Conservation (phyloP, 225 moss, liverwort and hornwort genomes). For the Climacium dendroides region DNA sequence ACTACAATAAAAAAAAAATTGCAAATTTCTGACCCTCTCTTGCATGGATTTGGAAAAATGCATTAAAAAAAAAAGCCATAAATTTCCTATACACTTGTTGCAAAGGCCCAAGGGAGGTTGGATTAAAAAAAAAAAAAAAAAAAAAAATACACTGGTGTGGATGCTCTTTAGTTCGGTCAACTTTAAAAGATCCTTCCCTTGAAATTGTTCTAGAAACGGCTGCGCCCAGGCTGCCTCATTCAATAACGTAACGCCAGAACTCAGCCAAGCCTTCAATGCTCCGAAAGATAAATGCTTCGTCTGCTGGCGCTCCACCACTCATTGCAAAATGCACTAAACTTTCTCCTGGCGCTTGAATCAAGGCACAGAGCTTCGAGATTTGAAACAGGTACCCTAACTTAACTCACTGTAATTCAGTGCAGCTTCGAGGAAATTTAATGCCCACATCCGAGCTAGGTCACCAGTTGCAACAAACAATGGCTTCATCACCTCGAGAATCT, state of each 20-base stretch:
- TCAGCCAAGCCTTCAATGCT: neutral
- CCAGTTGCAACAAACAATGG: too few species aligned
- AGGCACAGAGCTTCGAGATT: neutral
- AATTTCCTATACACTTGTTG: neutral
- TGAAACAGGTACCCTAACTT: neutral
- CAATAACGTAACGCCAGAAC: neutral
- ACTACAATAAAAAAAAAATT: neutral
- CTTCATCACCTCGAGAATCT: neutral
- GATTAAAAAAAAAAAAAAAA: too few species aligned
- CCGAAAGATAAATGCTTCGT: neutral
- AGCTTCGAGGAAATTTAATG: neutral
- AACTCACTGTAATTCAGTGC: neutral
- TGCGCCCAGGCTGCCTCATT: neutral
- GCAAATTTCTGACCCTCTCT: neutral
- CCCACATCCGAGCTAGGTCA: neutral
- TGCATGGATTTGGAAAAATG: too few species aligned
- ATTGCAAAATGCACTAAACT: neutral
- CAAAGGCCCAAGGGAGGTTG: accelerated
- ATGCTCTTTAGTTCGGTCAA: too few species aligned
- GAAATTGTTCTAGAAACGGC: neutral
- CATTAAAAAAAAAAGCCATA: neutral
- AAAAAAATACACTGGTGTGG: too few species aligned
- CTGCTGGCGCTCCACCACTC: neutral
- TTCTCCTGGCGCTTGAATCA: neutral
- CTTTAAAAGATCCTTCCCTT: too few species aligned